phyloP scores from a whole-genome alignment of 306 rosid genomes.

The Cicer arietinum region DNA sequence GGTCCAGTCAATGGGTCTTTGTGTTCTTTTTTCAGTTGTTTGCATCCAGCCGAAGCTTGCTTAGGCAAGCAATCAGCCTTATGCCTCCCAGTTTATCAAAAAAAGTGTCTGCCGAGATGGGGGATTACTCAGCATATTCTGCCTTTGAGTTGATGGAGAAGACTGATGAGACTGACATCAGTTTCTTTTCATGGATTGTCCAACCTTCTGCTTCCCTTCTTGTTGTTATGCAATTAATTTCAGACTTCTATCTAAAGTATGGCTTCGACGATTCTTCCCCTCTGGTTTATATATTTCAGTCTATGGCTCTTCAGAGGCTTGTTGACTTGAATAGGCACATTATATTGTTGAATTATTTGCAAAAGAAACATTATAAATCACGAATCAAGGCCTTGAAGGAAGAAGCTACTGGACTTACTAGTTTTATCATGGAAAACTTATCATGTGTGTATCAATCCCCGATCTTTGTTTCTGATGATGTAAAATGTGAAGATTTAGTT shows the following conservation, averaged over 20 bases:
- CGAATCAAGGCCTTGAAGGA: constrained; percentile 61
- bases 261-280: constrained; percentile 54
- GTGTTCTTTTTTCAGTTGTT: constrained; percentile 76
- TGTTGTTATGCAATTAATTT: constrained; percentile 63
- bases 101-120: constrained; percentile 68
- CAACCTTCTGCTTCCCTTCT: constrained; percentile 79
- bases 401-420: constrained; percentile 77
- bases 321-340: constrained; percentile 80
- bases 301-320: constrained; percentile 87
- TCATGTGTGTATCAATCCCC: constrained; percentile 56
- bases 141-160: constrained; percentile 75
- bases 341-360: constrained; percentile 64
- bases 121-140: constrained; percentile 65
- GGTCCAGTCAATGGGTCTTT: constrained; percentile 72
- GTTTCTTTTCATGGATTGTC: constrained; percentile 76
- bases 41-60: constrained; percentile 73
- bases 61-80: constrained; percentile 71
- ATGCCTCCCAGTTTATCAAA: constrained; percentile 73
- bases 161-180: constrained; percentile 65
- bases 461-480: constrained; percentile 44
- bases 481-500: constrained; percentile 47
- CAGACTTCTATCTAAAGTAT: constrained; percentile 56
- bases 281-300: constrained; percentile 68
- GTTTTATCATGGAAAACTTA: constrained; percentile 71
- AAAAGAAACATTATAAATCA: constrained; percentile 55